Base-by-base conservation (phyloP, 352 stramenopile genomes). In the Globisporangium carolinianum region DNA sequence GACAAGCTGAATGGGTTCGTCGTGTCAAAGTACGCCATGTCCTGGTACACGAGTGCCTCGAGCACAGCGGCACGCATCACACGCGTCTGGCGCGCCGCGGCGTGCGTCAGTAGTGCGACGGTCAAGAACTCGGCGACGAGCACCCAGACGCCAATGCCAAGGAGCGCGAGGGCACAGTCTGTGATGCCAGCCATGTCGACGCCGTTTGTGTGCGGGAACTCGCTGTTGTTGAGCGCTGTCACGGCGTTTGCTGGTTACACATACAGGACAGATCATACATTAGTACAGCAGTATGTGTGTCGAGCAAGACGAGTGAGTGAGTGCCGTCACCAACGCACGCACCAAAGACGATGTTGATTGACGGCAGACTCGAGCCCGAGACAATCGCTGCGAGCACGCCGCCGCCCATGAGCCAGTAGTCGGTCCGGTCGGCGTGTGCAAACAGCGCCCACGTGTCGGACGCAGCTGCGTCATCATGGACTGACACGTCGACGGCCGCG, bases 41-140 rank as follows among this genome's bases (percentile, higher is more conserved):
- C 69, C 17, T 80, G 18, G 18, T 24, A 24, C 18, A 62, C 3
- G 51, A 52, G 11, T 73, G 47, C 38, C 76, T 79, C 4, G 69
- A 61, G 14, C 46, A 50, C 4, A 75, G 65, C 45, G 76, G 79
- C 6, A 58, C 53, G 24, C 45, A 48, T 5, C 67, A 61, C 24
- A 79, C 71, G 37, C 63, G 64, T 36, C 73, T 79, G 1, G 72
- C 68, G 65, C 88, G 79, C 7, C 79, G 75, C 2, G 72, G 84
- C 0, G 79, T 73, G 75, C 1, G 78, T 68, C 75, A 75, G 86
- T 7, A 12, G 14, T 11, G 42, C 14, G 10, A 47, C 43, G 11
- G n/a, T 7, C 43, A 24, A 18, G 43, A n/a, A 48, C 14, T n/a
- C 43, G 11, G 43, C n/a, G 14, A 48, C 12, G 43, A 48, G 8